Conservation (phyloP, 371 early-diverging fungal genomes). For the Syncephalastrum contaminatum region DNA sequence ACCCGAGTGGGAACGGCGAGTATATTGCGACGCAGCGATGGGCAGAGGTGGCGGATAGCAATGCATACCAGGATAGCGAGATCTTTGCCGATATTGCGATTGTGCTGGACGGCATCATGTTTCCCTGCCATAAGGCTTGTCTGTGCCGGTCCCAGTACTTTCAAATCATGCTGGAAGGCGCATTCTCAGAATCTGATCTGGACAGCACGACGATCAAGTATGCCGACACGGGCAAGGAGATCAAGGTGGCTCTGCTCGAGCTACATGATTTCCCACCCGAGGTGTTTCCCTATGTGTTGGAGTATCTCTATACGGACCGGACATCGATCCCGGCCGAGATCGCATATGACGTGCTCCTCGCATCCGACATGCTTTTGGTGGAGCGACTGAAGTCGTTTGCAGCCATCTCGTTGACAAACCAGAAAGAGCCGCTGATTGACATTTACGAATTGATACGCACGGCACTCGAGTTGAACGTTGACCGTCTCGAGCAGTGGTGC, state of each 20-base stretch:
- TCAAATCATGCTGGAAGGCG: constrained; percentile 27
- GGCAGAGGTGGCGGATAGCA: constrained; percentile 2
- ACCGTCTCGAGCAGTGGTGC: constrained; percentile 38
- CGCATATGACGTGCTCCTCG: constrained; percentile 34
- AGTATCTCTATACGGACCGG: constrained; percentile 42
- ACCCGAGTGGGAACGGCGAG: neutral
- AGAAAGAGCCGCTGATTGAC: constrained; percentile 22
- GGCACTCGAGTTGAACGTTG: constrained; percentile 28
- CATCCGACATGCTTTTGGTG: constrained; percentile 30
- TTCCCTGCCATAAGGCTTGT: constrained; percentile 34
- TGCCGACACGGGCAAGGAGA: neutral
- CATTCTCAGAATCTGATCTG: constrained; percentile 27
- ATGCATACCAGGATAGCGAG: neutral
- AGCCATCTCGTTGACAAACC: constrained; percentile 29
- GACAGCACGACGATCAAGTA: constrained; percentile 8
- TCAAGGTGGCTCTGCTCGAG: constrained; percentile 22
- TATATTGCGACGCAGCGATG: constrained; percentile 1
- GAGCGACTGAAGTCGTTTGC: constrained; percentile 36
- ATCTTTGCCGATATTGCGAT: constrained; percentile 35
- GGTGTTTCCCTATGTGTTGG: constrained; percentile 26
- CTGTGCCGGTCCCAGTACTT: constrained; percentile 38
- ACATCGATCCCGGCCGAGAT: constrained; percentile 26
- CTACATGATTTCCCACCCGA: constrained; percentile 23
- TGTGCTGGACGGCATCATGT: constrained; percentile 22
- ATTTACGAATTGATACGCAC: constrained; percentile 30